These are phyloP conservation scores for Abelmoschus esculentus DNA, from an alignment of 345 rosid genomes.

Conservation along the genomic window DNA sequence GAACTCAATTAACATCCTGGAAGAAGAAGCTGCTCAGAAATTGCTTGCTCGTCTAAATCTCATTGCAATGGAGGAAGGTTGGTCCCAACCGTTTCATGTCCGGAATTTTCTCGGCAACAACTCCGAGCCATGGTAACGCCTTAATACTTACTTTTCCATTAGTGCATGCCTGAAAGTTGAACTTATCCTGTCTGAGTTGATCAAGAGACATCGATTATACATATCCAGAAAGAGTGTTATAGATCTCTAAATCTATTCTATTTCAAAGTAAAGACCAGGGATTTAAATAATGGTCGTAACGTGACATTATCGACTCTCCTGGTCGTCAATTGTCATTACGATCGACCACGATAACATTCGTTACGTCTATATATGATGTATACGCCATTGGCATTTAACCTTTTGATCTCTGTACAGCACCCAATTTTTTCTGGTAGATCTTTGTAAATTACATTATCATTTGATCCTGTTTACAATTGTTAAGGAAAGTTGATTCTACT, in stretches of 20 bases:
- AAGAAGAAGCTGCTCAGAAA: conserved; percentile 49
- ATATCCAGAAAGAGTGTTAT: background rate
- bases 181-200: background rate
- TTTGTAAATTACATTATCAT: background rate
- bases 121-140: conserved; percentile 54
- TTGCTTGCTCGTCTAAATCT: conserved; percentile 46
- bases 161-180: background rate
- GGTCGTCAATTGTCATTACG: background rate
- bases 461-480: background rate
- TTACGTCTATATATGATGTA: background rate
- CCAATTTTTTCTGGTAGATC: background rate
- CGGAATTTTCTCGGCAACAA: conserved; percentile 47
- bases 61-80: conserved; percentile 52
- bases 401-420: background rate
- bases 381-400: background rate
- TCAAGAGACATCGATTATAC: background rate
- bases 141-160: no score
- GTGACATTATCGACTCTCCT: background rate
- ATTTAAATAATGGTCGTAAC: background rate
- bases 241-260: background rate
- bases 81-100: conserved; percentile 33
- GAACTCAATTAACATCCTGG: conserved; percentile 25
- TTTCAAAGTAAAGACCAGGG: conserved; percentile 7
- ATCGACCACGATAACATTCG: background rate
- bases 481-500: no score